A percentile compares a stretch with the other conserved stretches of the same genome.
Evolutionary conservation across 192 early-diverging fungal species (phyloP).

Genomic region (Backusella circina): DNA sequence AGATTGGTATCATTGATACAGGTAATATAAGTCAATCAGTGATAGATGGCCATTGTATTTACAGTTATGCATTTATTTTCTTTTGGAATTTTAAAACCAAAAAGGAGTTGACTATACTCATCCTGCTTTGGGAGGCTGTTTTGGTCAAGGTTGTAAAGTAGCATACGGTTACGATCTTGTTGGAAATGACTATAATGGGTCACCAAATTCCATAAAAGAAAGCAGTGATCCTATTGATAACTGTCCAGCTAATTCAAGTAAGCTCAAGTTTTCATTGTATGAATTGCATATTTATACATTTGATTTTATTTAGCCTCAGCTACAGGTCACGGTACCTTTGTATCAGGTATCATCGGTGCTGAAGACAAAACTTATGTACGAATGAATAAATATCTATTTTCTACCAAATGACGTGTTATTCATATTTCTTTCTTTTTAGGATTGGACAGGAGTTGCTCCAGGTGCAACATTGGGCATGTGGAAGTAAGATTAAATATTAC

Average conservation of each 20-base stretch:
- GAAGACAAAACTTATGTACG: conserved; percentile 21
- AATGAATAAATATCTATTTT: background rate
- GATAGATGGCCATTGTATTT: background rate
- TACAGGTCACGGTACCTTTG: conserved; percentile 63
- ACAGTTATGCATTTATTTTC: background rate
- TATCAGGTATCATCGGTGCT: conserved; percentile 56
- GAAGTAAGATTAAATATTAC: conserved; percentile 38
- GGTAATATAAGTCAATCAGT: conserved; percentile 29
- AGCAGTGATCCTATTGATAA: conserved; percentile 47
- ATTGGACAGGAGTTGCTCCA: conserved; percentile 62
- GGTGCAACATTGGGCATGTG: conserved; percentile 70
- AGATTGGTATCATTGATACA: conserved; percentile 66
- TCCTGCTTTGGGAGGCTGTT: conserved; percentile 63
- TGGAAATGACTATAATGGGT: conserved; percentile 49
- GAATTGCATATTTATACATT: background rate
- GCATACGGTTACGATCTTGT: conserved; percentile 64
- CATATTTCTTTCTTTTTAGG: conserved; percentile 19
- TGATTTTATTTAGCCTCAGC: background rate
- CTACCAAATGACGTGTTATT: background rate
- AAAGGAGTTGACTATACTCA: conserved; percentile 54
- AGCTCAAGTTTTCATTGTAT: background rate
- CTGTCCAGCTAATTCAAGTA: conserved; percentile 35
- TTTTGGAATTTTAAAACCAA: background rate
- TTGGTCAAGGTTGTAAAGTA: conserved; percentile 54
- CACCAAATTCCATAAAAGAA: conserved; percentile 19